phyloP scores from a whole-genome alignment of 345 rosid species.

The Fremontodendron californicum region DNA sequence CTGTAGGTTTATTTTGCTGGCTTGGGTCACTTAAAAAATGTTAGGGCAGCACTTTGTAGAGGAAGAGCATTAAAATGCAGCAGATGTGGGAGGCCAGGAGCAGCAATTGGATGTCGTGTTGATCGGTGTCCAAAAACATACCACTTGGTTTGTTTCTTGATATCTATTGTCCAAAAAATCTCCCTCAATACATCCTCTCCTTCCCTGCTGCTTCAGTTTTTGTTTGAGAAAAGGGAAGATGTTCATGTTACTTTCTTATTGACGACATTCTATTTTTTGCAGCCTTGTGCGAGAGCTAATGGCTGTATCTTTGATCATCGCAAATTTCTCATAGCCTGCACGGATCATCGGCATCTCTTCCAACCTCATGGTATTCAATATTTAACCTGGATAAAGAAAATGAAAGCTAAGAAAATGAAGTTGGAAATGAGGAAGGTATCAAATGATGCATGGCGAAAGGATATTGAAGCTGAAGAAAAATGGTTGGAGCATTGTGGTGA shows the following conservation, averaged over 20 bases:
- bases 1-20: conserved; percentile 98
- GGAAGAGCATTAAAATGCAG: conserved; percentile 93
- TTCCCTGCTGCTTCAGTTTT: background rate
- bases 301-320: conserved; percentile 96
- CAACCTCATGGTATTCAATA: conserved; percentile 72
- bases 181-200: background rate
- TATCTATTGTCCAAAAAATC: conserved; percentile 1
- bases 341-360: conserved; percentile 80
- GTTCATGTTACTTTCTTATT: conserved; percentile 16
- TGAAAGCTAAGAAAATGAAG: conserved; percentile 80
- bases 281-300: conserved; percentile 97
- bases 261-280: conserved; percentile 35
- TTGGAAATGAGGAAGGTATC: conserved; percentile 66
- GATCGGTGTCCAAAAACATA: conserved; percentile 97
- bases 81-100: conserved; percentile 97
- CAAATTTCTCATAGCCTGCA: conserved; percentile 97
- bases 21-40: conserved; percentile 87
- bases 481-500: conserved; percentile 99
- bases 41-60: conserved; percentile 93
- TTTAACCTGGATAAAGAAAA: conserved; percentile 55
- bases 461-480: conserved; percentile 94
- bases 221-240: conserved; percentile 14
- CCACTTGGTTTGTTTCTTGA: conserved; percentile 70
- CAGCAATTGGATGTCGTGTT: conserved; percentile 98
- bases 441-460: conserved; percentile 88